Evolutionary conservation across 2,329 filamentous ascomycete species (phyloP).

Genomic region (Bipolaris sorokiniana): DNA sequence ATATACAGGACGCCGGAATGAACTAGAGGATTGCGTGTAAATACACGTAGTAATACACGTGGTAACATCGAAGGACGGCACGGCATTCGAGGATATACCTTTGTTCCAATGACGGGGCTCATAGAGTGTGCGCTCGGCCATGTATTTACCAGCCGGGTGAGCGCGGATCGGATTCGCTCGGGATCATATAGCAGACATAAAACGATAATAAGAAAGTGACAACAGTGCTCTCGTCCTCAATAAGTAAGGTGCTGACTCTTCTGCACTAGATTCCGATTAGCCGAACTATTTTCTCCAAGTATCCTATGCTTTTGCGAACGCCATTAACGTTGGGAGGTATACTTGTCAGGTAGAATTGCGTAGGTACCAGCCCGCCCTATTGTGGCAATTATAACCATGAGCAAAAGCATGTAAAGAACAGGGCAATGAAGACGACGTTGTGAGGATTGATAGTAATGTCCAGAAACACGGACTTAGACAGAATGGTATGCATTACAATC

Average conservation of each 20-base stretch:
- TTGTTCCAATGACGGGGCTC: not conserved
- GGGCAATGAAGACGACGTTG: not conserved
- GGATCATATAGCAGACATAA: not conserved
- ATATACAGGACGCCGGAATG: no score
- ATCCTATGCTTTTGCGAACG: no score
- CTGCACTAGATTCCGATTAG: no score
- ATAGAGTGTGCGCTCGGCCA: not conserved
- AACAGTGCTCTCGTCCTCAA: not conserved
- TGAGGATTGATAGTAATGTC: not conserved
- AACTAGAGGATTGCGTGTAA: not conserved
- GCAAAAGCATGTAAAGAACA: not conserved
- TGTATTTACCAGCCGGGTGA: not conserved
- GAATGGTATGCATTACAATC: conserved; percentile 11
- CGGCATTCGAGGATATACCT: not conserved
- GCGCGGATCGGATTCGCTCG: not conserved
- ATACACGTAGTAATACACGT: not conserved
- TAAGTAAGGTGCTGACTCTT: no score
- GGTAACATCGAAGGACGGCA: not conserved
- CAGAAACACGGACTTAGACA: not conserved
- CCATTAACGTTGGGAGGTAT: no score
- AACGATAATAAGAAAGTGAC: no score
- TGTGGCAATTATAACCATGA: no score
- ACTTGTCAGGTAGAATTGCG: no score
- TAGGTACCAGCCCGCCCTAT: no score
- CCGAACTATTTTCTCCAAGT: no score